Base-by-base conservation (phyloP, 805 yeast species). In the Priceomyces castillae region DNA sequence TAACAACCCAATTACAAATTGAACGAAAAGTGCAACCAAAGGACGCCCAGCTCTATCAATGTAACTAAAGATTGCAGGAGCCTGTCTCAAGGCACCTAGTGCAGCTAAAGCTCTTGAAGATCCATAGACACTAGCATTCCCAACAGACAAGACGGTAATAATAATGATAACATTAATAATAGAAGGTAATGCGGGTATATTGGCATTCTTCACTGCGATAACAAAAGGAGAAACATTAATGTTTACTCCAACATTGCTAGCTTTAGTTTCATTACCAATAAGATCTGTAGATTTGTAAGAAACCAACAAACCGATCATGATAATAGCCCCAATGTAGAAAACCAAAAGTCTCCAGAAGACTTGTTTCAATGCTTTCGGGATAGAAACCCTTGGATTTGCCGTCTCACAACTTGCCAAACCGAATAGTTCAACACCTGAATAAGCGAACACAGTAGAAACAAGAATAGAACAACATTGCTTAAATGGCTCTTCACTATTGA, bases 161-260 rank as follows among this genome's bases (percentile, higher is more conserved):
- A 85, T 68, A 52, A 85, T 83, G 34, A 84, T 87, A 19, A 81
- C 86, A 58, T 85, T 85, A 69, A 85, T 82, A 49, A 85, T 77
- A 40, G 83, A 80, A 39, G 90, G 90, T 40, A 84, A 73, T 35
- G 80, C 85, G 37, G 66, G 67, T 49, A 84, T 80, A 52, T 84
- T 82, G 19, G 79, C 85, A 42, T 73, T 67, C 28, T 73, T 67
- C 44, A 84, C 78, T 34, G 90, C 89, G 61, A 84, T 74, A 51
- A 84, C 90, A 57, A 84, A 84, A 22, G 92, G 90, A 14, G 90
- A 84, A 19, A 86, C 82, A 20, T 81, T 64, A 50, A 80, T 79
- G 17, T 36, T 30, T 9, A 37, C 40, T 10, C 40, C 40, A 76
- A 25, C 31, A 5, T 15, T 37, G 22, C 40, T 25, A n/a, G 44